These are phyloP conservation scores for Phytophthora brassicae DNA, from an alignment of 352 stramenopile genomes.

Conservation along the genomic window DNA sequence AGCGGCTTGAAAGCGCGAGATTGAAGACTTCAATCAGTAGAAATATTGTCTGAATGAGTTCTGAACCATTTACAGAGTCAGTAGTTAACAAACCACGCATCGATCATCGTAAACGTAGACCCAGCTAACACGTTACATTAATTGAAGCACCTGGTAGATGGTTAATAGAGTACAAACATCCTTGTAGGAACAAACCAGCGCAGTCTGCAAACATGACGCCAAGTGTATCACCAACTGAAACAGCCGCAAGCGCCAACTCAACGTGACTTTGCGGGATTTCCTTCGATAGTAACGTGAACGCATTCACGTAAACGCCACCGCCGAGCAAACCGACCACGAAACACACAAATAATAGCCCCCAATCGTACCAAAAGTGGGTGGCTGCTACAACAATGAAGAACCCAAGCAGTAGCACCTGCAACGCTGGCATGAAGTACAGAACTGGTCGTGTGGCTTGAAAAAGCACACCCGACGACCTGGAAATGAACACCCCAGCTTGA, in stretches of 20 bases:
- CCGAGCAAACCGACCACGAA: conserved; percentile 90
- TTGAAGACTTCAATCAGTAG: not conserved
- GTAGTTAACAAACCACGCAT: too few relatives aligned
- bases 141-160: conserved; percentile 63
- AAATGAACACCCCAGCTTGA: conserved; percentile 93
- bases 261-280: conserved; percentile 70
- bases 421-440: conserved; percentile 88
- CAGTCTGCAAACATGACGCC: conserved; percentile 91
- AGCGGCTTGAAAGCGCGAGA: not conserved
- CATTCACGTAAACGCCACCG: conserved; percentile 91
- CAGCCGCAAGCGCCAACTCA: conserved; percentile 88
- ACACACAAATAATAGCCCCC: conserved; percentile 72
- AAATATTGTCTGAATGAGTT: not conserved
- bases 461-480: conserved; percentile 85
- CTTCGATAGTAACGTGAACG: conserved; percentile 86
- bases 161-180: conserved; percentile 90
- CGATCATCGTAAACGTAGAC: not conserved
- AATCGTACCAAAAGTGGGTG: conserved; percentile 88
- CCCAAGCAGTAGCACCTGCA: conserved; percentile 85
- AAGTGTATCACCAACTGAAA: conserved; percentile 89
- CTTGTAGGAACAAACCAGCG: conserved; percentile 87
- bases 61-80: too few relatives aligned
- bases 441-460: conserved; percentile 69
- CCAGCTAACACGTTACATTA: conserved; percentile 51
- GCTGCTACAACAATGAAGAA: conserved; percentile 88